Conservation (phyloP, 495 filamentous ascomycete species). For the Penicillium lividum region DNA sequence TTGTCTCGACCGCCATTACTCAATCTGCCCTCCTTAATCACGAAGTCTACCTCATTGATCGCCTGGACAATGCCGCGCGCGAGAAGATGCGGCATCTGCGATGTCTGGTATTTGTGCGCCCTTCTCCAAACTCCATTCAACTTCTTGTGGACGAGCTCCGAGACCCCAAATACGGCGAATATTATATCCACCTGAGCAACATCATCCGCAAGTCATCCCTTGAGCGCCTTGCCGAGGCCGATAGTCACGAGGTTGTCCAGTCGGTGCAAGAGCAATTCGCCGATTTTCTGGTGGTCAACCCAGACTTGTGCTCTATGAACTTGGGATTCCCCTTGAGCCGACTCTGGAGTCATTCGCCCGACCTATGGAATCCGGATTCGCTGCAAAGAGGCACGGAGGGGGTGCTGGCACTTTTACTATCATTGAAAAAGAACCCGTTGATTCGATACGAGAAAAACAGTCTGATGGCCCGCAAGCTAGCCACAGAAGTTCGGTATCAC, state of each 20-base stretch:
- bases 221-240: constrained; percentile 93
- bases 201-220: constrained; percentile 94
- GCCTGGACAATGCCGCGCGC: constrained; percentile 83
- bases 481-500: constrained; percentile 85
- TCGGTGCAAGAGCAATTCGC: constrained; percentile 92
- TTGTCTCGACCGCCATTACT: constrained; percentile 91
- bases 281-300: constrained; percentile 92
- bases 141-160: constrained; percentile 92
- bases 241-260: constrained; percentile 94
- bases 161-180: constrained; percentile 97
- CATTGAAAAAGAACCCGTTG: constrained; percentile 93
- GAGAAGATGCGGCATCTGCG: constrained; percentile 98
- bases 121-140: constrained; percentile 87
- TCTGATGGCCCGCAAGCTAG: constrained; percentile 85
- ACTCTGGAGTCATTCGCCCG: constrained; percentile 73
- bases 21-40: constrained; percentile 95
- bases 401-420: constrained; percentile 74
- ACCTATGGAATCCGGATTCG: constrained; percentile 87
- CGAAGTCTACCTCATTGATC: constrained; percentile 96
- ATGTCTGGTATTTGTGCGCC: constrained; percentile 90
- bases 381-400: constrained; percentile 84
- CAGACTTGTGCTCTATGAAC: constrained; percentile 84
- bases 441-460: constrained; percentile 95
- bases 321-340: constrained; percentile 72
- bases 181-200: constrained; percentile 96